These are phyloP conservation scores for Pseudocercospora pini-densiflorae DNA, from an alignment of 2,329 filamentous ascomycete genomes.

Conservation along the genomic window DNA sequence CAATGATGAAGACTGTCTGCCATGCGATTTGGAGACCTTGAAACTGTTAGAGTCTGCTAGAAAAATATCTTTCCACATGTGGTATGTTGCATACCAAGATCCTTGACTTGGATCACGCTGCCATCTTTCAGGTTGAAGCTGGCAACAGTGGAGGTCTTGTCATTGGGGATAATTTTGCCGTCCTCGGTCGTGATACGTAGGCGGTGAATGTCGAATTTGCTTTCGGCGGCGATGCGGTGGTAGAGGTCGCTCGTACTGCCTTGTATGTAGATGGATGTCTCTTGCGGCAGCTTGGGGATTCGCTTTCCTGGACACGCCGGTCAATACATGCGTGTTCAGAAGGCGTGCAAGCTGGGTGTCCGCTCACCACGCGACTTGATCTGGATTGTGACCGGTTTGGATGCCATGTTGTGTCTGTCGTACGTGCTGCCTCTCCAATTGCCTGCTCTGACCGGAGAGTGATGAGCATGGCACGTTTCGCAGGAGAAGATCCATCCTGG, in stretches of 20 bases:
- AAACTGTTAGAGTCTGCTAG: neutral
- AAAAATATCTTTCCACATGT: slow-evolving; percentile 4
- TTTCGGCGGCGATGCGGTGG: slow-evolving; percentile 57
- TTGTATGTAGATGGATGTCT: slow-evolving; percentile 57
- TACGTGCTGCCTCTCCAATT: neutral
- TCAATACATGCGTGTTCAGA: slow-evolving; percentile 11
- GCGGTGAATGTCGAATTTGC: slow-evolving; percentile 62
- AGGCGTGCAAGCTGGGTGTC: neutral
- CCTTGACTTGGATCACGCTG: slow-evolving; percentile 80
- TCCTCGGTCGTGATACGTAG: slow-evolving; percentile 69
- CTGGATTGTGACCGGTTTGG: slow-evolving; percentile 48
- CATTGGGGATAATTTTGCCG: slow-evolving; percentile 62
- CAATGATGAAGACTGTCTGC: slow-evolving; percentile 92
- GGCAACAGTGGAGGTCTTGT: slow-evolving; percentile 56
- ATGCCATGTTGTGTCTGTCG: slow-evolving; percentile 42
- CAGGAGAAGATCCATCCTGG: no score
- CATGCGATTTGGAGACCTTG: slow-evolving; percentile 86
- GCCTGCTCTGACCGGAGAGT: neutral
- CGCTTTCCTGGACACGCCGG: slow-evolving; percentile 57
- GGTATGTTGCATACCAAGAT: slow-evolving; percentile 69
- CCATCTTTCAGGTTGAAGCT: slow-evolving; percentile 62
- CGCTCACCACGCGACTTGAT: slow-evolving; percentile 51
- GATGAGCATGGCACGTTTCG: neutral
- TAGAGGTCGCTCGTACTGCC: slow-evolving; percentile 62
- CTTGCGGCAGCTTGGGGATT: slow-evolving; percentile 63